Evolutionary conservation across 2,329 filamentous ascomycete genomes (phyloP), one percentile per base, ranked within the genome.

Genomic region (Aureobasidium uvarum): DNA sequence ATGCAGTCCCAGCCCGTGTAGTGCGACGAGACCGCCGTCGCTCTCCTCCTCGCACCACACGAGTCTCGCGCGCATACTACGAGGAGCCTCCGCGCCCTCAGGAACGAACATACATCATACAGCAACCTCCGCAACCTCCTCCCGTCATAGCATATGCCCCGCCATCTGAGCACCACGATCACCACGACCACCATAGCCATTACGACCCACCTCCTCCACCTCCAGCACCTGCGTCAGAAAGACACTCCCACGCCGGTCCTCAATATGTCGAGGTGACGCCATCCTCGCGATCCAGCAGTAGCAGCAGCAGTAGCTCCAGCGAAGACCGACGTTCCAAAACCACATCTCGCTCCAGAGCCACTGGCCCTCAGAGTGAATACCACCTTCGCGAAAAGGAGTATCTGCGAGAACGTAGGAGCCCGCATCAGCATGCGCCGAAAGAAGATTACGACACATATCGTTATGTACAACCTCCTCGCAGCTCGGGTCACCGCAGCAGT

Each of bases 211-310:
- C 74, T 31, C 74, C 71, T 28, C 72, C 73, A n/a, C 71, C 73
- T 31, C 69, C 74, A 10, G 72, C 75, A 16, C 60, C 52, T n/a
- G 31, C 56, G 23, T 38, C 58, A 38, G 50, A 46, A 45, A 67
- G 65, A 66, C 69, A 67, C 74, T 55, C 67, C 73, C 67, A 66
- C 64, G 64, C 62, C 59, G 67, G 71, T 67, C 70, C 74, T 66
- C 78, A 81, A 68, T 80, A 80, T 63, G 79, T 81, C 59, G 77
- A 81, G 69, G 80, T 81, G 45, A 75, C 75, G 20, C 72, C 69
- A 58, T 74, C 72, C 58, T 72, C 71, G n/a, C 45, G 45, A 23
- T 51, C 59, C 4, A 62, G 59, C 59, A 63, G 59, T 23, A 62
- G 59, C 16, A 60, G 65, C 45, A 56, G 65, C 64, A 70, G 70